A percentile compares a stretch with the other conserved stretches of the same genome.
Conservation (phyloP, 2,329 filamentous ascomycete genomes). For the Botrytis medusae region DNA sequence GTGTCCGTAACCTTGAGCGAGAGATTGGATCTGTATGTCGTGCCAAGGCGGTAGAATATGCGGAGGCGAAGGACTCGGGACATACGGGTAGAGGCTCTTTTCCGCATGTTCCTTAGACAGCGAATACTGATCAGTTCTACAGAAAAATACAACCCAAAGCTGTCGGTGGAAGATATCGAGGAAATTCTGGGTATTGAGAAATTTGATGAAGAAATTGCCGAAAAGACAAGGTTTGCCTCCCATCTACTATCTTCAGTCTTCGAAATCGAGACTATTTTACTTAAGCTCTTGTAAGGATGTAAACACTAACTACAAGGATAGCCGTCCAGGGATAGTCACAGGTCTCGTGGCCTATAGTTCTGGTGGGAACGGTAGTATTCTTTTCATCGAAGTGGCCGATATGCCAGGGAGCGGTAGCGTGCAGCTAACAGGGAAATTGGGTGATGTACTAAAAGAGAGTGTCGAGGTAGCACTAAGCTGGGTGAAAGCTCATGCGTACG, state of each 20-base stretch:
- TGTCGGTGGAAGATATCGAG: conserved; percentile 81
- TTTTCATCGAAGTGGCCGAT: conserved; percentile 97
- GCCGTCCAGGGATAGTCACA: conserved; percentile 88
- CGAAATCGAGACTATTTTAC: conserved; percentile 26
- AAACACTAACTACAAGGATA: conserved; percentile 36
- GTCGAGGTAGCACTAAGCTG: conserved; percentile 95
- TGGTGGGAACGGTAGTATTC: conserved; percentile 89
- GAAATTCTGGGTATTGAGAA: conserved; percentile 88
- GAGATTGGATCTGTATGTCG: conserved; percentile 94
- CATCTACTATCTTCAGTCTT: neutral
- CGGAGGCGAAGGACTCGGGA: conserved; percentile 79
- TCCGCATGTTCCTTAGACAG: neutral
- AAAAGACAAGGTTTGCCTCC: conserved; percentile 58
- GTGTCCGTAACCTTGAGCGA: conserved; percentile 92
- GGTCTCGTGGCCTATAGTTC: conserved; percentile 93
- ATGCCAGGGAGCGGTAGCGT: conserved; percentile 93
- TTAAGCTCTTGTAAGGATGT: conserved; percentile 20
- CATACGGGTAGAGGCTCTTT: conserved; percentile 40
- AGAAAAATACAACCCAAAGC: conserved; percentile 68
- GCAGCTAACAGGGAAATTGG: conserved; percentile 93
- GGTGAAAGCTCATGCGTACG: conserved; percentile 95
- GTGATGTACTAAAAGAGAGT: conserved; percentile 94
- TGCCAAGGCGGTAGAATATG: conserved; percentile 91
- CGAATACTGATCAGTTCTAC: conserved; percentile 21
- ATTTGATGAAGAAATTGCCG: conserved; percentile 93